Evolutionary conservation across 768 basidiomycete genomes (phyloP).

Genomic region (Clavulina sp.): DNA sequence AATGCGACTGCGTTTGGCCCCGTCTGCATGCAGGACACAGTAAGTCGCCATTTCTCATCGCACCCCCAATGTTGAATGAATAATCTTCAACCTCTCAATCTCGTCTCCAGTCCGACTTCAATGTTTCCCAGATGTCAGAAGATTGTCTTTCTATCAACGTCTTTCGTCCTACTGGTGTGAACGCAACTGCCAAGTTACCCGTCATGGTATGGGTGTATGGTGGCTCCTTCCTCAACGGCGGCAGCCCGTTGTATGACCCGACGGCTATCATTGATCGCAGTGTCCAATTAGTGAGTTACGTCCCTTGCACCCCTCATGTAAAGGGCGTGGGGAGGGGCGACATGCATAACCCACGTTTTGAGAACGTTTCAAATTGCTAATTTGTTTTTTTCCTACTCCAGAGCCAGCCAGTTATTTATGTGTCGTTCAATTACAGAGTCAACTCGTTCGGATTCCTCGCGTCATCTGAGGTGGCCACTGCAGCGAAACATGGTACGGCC

Average conservation of each 20-base stretch:
- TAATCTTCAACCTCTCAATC: too few relatives aligned
- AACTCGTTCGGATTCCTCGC: background rate
- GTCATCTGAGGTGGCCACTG: background rate
- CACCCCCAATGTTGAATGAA: too few relatives aligned
- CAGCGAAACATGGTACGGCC: background rate
- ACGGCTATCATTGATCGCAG: constrained; percentile 5
- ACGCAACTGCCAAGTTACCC: constrained; percentile 18
- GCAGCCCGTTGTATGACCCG: constrained; percentile 19
- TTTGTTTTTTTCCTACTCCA: background rate
- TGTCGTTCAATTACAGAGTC: background rate
- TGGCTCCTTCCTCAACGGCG: constrained; percentile 17
- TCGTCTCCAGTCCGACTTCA: too few relatives aligned
- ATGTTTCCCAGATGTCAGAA: constrained; percentile 26
- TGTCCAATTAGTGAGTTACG: background rate
- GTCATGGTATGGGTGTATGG: constrained; percentile 32
- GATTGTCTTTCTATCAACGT: constrained; percentile 35
- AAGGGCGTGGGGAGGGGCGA: background rate
- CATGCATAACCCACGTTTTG: background rate
- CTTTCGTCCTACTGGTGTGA: constrained; percentile 22
- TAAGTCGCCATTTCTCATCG: too few relatives aligned
- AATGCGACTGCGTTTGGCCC: background rate
- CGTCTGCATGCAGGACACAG: background rate
- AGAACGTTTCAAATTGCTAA: background rate
- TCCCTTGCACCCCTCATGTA: background rate
- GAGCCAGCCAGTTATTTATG: background rate